Evolutionary conservation across 352 stramenopile species (phyloP).

Genomic region (Pythium inflatum): DNA sequence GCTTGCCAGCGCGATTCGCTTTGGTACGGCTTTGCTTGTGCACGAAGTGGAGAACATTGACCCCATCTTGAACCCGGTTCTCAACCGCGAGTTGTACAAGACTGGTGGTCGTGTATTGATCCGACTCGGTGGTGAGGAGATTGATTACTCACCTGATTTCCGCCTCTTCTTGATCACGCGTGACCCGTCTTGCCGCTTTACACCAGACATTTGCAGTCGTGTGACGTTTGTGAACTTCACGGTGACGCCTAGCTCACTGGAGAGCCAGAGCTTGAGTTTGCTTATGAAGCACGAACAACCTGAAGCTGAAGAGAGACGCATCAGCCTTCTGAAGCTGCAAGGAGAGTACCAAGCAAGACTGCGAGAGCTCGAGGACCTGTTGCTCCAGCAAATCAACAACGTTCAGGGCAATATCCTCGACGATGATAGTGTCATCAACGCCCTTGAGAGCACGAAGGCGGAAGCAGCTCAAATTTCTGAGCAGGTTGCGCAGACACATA

Average conservation of each 20-base stretch:
- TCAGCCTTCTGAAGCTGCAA: constrained; percentile 97
- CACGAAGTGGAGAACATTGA: constrained; percentile 99
- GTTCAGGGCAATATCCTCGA: constrained; percentile 99
- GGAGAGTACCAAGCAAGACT: constrained; percentile 98
- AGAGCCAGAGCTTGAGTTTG: constrained; percentile 96
- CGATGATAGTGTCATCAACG: constrained; percentile 98
- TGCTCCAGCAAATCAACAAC: constrained; percentile 98
- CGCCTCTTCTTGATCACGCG: constrained; percentile 98
- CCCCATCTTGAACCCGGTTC: constrained; percentile 98
- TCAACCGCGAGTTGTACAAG: constrained; percentile 99
- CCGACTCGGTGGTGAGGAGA: constrained; percentile 97
- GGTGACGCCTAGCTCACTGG: constrained; percentile 97
- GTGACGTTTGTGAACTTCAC: constrained; percentile 99
- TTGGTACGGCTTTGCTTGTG: constrained; percentile 98
- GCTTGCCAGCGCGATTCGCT: constrained; percentile 99
- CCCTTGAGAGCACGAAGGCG: constrained; percentile 98
- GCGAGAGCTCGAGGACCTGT: constrained; percentile 97
- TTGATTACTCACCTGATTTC: constrained; percentile 99
- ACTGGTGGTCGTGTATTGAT: constrained; percentile 98
- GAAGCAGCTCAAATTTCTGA: constrained; percentile 97
- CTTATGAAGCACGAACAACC: constrained; percentile 97
- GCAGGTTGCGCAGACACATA: constrained; percentile 85
- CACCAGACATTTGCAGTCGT: constrained; percentile 98
- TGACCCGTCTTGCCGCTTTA: constrained; percentile 96
- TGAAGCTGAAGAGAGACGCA: constrained; percentile 96